Evolutionary conservation across 345 rosid species (phyloP), one percentile per base, ranked within the genome.

Genomic region (Syzygium grande): DNA sequence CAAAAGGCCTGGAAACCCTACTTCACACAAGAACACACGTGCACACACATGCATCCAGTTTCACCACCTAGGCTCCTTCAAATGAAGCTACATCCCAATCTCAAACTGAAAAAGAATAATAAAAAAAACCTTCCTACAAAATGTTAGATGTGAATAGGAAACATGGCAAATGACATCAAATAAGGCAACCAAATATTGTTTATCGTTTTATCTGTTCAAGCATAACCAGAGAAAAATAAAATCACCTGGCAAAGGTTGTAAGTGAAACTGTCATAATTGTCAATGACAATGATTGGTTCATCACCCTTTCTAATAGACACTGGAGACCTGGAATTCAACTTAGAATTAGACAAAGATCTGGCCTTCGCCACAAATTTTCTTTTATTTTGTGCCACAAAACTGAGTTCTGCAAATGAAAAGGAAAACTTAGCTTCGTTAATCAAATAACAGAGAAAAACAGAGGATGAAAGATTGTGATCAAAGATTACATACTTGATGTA

Each of bases 221-320:
- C 11, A 79, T 54, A 85, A 5, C 63, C 87, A 52, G 9, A 84
- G 21, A 84, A 80, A 63, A 30, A 27, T 6, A 21, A 86, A 77
- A 86, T 6, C 88, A 98, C 99, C 99, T 98, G 98, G 59, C 99
- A 97, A 88, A 98, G 98, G 92, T 96, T 96, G 89, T 96, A 96
- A 51, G 99, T 98, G 91, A 98, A 98, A 90, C 99, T 98, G 85
- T 98, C 98, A 91, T 97, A 96, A 91, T 98, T 97, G 90, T 96
- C 99, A 87, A 97, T 94, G 46, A 98, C 98, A 85, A 98, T 87
- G 79, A 96, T 92, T 38, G 99, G 97, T 84, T 91, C 90, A 53
- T 89, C 88, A 65, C 86, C 90, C 88, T 84, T 89, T 91, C 87
- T 88, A 38, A 84, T 84, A 49, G 87, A 85, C 89, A 63, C 88